phyloP scores from a whole-genome alignment of 2,329 filamentous ascomycete genomes.

The Alternaria infectoria region DNA sequence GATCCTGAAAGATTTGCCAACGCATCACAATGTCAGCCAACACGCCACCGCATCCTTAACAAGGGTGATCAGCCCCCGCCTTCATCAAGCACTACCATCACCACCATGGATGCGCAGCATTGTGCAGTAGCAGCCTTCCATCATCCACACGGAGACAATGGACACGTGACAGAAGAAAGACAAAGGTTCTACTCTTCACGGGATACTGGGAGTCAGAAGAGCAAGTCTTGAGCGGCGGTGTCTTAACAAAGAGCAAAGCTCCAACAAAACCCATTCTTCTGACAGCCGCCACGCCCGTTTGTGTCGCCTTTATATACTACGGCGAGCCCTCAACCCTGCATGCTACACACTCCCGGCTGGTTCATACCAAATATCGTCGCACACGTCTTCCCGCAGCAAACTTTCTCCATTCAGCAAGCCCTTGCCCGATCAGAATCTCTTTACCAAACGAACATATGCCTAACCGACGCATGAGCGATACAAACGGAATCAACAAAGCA shows the following conservation, averaged over 20 bases:
- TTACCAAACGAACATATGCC: slow-evolving; percentile 7
- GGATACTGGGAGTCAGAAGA: slow-evolving; percentile 9
- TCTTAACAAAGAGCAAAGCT: slow-evolving; percentile 38
- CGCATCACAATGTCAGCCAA: slow-evolving; percentile 14
- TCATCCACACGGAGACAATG: slow-evolving; percentile 20
- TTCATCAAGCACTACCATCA: neutral
- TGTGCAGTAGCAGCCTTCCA: slow-evolving; percentile 16
- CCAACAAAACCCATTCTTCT: slow-evolving; percentile 29
- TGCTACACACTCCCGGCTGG: slow-evolving; percentile 12
- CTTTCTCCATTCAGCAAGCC: neutral
- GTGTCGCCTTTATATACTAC: slow-evolving; percentile 33
- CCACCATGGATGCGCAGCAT: slow-evolving; percentile 10
- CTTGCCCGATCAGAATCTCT: neutral
- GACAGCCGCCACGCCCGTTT: slow-evolving; percentile 34
- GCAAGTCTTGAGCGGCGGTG: slow-evolving; percentile 19
- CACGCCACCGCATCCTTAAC: slow-evolving; percentile 4
- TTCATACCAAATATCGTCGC: slow-evolving; percentile 2
- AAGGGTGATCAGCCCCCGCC: neutral
- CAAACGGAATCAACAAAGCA: slow-evolving; percentile 20
- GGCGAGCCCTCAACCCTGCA: slow-evolving; percentile 15
- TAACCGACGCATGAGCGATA: slow-evolving; percentile 15
- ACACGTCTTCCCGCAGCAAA: slow-evolving; percentile 17
- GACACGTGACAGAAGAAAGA: slow-evolving; percentile 23
- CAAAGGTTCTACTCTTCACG: slow-evolving; percentile 32
- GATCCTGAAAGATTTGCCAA: slow-evolving; percentile 15